These are phyloP conservation scores for Penicillium janthinellum DNA, from an alignment of 2,329 filamentous ascomycete genomes.

Conservation along the genomic window DNA sequence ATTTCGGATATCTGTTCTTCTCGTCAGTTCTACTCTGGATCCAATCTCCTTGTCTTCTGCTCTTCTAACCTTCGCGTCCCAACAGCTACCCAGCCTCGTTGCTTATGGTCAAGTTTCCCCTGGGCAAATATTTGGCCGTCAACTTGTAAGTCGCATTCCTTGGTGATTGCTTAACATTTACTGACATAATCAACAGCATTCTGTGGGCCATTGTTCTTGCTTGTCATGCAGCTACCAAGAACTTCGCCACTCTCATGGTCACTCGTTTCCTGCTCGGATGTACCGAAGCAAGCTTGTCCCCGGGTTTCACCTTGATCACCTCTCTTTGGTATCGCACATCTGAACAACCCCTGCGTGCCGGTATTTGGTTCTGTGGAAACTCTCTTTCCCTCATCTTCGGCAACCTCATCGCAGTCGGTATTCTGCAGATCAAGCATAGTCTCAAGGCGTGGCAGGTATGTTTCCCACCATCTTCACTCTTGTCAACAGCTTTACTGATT, in stretches of 20 bases:
- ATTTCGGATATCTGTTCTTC: conserved; percentile 34
- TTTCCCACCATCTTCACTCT: background rate
- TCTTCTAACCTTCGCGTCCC: background rate
- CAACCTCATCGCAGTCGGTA: conserved; percentile 28
- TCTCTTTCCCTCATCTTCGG: conserved; percentile 31
- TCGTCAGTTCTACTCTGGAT: conserved; percentile 17
- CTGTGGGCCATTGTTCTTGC: conserved; percentile 36
- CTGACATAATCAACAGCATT: conserved; percentile 19
- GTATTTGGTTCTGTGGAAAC: conserved; percentile 37
- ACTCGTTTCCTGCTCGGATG: conserved; percentile 48
- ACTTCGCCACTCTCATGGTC: conserved; percentile 43
- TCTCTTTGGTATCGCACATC: conserved; percentile 33
- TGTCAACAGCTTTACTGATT: background rate
- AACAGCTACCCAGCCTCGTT: conserved; percentile 34
- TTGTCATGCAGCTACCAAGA: conserved; percentile 40
- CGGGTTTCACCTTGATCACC: conserved; percentile 40
- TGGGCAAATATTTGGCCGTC: conserved; percentile 39
- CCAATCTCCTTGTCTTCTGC: background rate
- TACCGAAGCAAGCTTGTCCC: conserved; percentile 42
- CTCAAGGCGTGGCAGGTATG: conserved; percentile 30
- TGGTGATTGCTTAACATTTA: no score
- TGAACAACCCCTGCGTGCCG: conserved; percentile 35
- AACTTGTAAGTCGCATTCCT: conserved; percentile 19
- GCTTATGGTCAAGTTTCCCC: conserved; percentile 39
- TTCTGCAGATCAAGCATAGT: conserved; percentile 26